Conservation (phyloP, 305 asterid species). For the Fraxinus platypoda region DNA sequence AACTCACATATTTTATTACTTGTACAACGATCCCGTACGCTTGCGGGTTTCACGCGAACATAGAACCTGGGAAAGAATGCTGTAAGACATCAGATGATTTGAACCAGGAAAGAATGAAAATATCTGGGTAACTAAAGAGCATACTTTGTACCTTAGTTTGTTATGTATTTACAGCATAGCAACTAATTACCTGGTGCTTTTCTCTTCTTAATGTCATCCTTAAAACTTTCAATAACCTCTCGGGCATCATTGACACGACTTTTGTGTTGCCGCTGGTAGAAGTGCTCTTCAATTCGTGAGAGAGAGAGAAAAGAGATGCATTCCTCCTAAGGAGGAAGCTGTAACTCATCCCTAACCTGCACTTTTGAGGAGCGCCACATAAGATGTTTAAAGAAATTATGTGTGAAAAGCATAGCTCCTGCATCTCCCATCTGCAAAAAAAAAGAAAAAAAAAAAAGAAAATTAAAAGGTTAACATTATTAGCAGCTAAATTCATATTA, state of each 20-base stretch:
- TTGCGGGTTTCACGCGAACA: too few relatives aligned
- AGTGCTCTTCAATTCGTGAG: constrained; percentile 90
- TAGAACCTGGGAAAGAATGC: constrained; percentile 44
- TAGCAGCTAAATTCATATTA: constrained; percentile 5
- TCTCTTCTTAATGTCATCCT: constrained; percentile 49
- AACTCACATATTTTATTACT: too few relatives aligned
- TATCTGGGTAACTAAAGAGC: background rate
- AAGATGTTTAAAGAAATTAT: constrained; percentile 62
- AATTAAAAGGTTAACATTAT: constrained; percentile 10
- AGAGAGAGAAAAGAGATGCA: constrained; percentile 80
- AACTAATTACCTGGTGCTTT: constrained; percentile 44
- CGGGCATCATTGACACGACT: constrained; percentile 89
- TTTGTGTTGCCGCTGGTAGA: constrained; percentile 91
- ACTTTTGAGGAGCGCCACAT: constrained; percentile 97
- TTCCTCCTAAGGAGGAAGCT: constrained; percentile 93
- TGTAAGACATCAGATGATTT: constrained; percentile 22
- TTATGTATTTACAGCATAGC: constrained; percentile 2
- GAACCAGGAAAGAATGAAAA: constrained; percentile 5
- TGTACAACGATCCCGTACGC: too few relatives aligned
- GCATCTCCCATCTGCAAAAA: constrained; percentile 81
- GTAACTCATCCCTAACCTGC: constrained; percentile 79
- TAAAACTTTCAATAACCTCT: constrained; percentile 73
- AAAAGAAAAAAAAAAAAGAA: background rate
- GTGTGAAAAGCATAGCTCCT: constrained; percentile 70
- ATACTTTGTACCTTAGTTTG: constrained; percentile 11